Evolutionary conservation across 345 rosid genomes (phyloP), one percentile per base, ranked within the genome.

Genomic region (Salix koriyanagi): DNA sequence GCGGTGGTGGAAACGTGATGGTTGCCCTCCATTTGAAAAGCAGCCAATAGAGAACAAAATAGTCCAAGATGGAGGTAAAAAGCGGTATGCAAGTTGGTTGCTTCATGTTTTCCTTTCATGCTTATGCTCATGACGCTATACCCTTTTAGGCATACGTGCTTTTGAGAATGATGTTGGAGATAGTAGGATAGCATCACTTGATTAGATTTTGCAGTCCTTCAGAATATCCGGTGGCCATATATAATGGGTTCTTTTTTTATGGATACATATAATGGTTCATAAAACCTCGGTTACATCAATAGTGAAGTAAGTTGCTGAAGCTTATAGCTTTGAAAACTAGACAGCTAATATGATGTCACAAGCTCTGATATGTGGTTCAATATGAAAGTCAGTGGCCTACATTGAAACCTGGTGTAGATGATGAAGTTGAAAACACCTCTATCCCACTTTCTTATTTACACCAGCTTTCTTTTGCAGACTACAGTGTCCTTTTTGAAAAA

Each of bases 1-100:
- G 99, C 91, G 92, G 28, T 96, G 98, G 98, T 96, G 99, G 98
- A 96, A 96, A 84, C 95, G 98, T 65, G 98, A 96, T 86, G 98
- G 98, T 56, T 96, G 99, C 79, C 97, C 84, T 37, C 92, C 99
- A 68, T 92, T 93, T 90, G 99, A 93, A 82, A 96, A 92, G 81
- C 99, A 91, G 79, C 95, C 87, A 14, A 79, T 81, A 54, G 99
- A 91, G 80, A 88, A 83, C 75, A 93, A 87, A 87, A 70, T 84
- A 39, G 80, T 80, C 39, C 94, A 73, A 69, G 95, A 88, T 74
- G 97, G 94, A 64, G 82, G 65, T 19, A 96, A 85, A 75, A 96
- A 88, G 79, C 90, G 98, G 99, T 93, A 86, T 76, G 84, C 50
- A 77, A 46, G 7, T 34, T 74, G 10, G 21, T 15, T 70, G 32